phyloP scores from a whole-genome alignment of 306 rosid genomes.

The Acacia melanoxylon region DNA sequence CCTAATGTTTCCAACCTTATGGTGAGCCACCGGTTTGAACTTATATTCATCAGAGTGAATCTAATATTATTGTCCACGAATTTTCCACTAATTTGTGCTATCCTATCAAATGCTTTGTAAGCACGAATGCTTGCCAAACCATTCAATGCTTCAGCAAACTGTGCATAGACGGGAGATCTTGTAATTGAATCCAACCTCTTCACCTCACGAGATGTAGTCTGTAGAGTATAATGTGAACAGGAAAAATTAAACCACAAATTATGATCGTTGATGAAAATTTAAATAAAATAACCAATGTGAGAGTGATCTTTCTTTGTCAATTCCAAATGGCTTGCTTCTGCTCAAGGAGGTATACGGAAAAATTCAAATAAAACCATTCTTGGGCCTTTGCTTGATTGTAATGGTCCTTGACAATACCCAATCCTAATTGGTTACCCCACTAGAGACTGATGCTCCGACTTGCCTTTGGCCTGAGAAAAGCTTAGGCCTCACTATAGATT shows the following conservation, averaged over 20 bases:
- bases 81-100: slow-evolving; percentile 69
- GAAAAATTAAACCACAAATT: slow-evolving; percentile 16
- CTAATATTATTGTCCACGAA: slow-evolving; percentile 85
- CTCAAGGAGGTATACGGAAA: not conserved
- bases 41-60: slow-evolving; percentile 61
- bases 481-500: not conserved
- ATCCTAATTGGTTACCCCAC: not conserved
- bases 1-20: slow-evolving; percentile 77
- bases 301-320: not conserved
- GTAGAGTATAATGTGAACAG: slow-evolving; percentile 9
- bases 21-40: slow-evolving; percentile 74
- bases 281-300: not conserved
- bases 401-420: not conserved
- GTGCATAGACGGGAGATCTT: slow-evolving; percentile 92
- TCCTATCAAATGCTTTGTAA: slow-evolving; percentile 78
- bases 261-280: slow-evolving; percentile 7
- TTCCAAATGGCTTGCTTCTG: not conserved
- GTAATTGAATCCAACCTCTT: slow-evolving; percentile 84
- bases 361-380: not conserved
- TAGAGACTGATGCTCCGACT: not conserved
- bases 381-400: not conserved
- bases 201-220: slow-evolving; percentile 88
- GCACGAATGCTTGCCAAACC: slow-evolving; percentile 82
- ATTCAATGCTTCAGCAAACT: slow-evolving; percentile 87
- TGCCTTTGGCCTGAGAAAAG: slow-evolving; percentile 5